A percentile compares a stretch with the other conserved stretches of the same genome.
Evolutionary conservation across 306 rosid species (phyloP).

Genomic region (Inga leiocalycina): DNA sequence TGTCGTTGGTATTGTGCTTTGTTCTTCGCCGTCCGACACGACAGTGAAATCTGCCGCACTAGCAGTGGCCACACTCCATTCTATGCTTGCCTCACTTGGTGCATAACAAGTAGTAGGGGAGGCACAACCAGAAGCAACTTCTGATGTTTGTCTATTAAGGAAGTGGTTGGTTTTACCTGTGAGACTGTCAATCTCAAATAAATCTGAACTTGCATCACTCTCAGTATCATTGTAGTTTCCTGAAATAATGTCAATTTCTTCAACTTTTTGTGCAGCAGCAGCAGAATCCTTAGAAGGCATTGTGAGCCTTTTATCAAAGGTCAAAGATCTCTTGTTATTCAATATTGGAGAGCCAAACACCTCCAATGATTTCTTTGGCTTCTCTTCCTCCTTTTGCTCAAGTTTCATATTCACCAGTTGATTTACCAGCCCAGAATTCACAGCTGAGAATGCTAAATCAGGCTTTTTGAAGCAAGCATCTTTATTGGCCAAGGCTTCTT

Average conservation of each 20-base stretch:
- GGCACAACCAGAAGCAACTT: constrained; percentile 50
- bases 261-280: constrained; percentile 28
- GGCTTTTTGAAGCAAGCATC: constrained; percentile 41
- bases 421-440: constrained; percentile 32
- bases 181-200: constrained; percentile 84
- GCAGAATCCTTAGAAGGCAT: constrained; percentile 41
- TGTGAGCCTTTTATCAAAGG: constrained; percentile 55
- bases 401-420: constrained; percentile 36
- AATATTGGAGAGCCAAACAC: constrained; percentile 70
- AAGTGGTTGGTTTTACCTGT: constrained; percentile 52
- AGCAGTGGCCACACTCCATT: constrained; percentile 92
- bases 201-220: constrained; percentile 93
- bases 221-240: constrained; percentile 52
- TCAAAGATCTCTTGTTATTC: constrained; percentile 45
- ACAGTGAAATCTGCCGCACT: constrained; percentile 72
- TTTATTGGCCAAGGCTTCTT: constrained; percentile 31
- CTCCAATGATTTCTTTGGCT: constrained; percentile 62
- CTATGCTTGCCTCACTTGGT: constrained; percentile 95
- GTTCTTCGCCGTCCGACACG: constrained; percentile 75
- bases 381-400: constrained; percentile 39
- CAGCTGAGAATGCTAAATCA: constrained; percentile 39
- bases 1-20: constrained; percentile 35
- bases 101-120: constrained; percentile 74
- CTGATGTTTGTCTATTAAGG: constrained; percentile 54
- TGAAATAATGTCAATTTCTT: constrained; percentile 40